phyloP scores from a whole-genome alignment of 106 monocot genomes.

The Vanilla planifolia region DNA sequence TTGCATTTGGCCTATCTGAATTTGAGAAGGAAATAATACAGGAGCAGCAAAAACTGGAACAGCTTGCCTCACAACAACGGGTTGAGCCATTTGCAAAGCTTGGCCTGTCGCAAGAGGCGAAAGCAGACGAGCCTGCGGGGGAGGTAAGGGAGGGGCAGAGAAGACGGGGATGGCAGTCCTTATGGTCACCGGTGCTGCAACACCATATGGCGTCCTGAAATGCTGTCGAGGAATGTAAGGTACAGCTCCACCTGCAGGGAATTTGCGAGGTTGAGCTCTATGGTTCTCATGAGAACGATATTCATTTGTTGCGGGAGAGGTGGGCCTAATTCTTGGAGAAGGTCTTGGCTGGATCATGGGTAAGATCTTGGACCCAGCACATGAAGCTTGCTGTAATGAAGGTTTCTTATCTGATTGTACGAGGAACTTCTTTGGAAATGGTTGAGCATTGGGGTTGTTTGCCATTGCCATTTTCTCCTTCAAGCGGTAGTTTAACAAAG shows the following conservation, averaged over 20 bases:
- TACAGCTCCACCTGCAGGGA: slow-evolving; percentile 58
- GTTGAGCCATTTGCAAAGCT: slow-evolving; percentile 65
- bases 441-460: slow-evolving; percentile 40
- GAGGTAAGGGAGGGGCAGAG: slow-evolving; percentile 44
- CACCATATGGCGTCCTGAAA: slow-evolving; percentile 32
- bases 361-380: slow-evolving; percentile 64
- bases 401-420: slow-evolving; percentile 39
- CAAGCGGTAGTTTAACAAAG: slow-evolving; percentile 54
- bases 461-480: slow-evolving; percentile 77
- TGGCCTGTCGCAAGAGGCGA: too few relatives aligned
- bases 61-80: slow-evolving; percentile 63
- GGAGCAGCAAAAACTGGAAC: slow-evolving; percentile 59
- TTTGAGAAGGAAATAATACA: too few relatives aligned
- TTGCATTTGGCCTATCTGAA: not conserved
- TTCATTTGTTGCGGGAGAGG: too few relatives aligned
- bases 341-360: slow-evolving; percentile 59
- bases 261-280: slow-evolving; percentile 26
- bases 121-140: slow-evolving; percentile 18
- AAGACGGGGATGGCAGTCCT: slow-evolving; percentile 77
- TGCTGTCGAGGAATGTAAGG: slow-evolving; percentile 74
- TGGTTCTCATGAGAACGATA: too few relatives aligned
- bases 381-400: slow-evolving; percentile 4
- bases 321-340: slow-evolving; percentile 22
- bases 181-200: slow-evolving; percentile 80
- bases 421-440: slow-evolving; percentile 71